phyloP scores from a whole-genome alignment of 2,329 filamentous ascomycete species.

The Trichophyton benhamiae region DNA sequence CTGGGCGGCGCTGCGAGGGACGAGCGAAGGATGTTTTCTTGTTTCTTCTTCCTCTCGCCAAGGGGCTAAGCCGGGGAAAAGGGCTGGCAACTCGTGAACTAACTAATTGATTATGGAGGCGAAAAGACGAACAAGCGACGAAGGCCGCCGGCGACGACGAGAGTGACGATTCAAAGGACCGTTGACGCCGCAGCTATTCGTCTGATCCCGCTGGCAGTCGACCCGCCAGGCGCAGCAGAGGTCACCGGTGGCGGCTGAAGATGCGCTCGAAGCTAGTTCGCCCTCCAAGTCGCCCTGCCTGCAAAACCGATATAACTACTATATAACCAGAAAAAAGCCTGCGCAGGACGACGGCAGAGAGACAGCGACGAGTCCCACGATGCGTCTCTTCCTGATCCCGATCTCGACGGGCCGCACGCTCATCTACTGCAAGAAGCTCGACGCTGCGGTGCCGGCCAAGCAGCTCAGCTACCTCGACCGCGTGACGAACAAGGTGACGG shows the following conservation, averaged over 20 bases:
- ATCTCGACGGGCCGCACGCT: conserved; percentile 83
- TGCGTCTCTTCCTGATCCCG: conserved; percentile 90
- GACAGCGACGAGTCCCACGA: conserved; percentile 26
- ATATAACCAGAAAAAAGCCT: no score
- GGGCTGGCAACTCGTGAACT: no score
- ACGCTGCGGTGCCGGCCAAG: conserved; percentile 42
- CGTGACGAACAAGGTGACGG: conserved; percentile 56
- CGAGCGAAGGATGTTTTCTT: no score
- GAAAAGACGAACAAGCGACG: no score
- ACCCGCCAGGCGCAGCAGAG: background rate
- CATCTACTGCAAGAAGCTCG: conserved; percentile 75
- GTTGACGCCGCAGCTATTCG: no score
- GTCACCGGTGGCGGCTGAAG: background rate
- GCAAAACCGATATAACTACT: no score
- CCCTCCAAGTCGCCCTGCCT: no score
- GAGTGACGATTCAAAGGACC: no score
- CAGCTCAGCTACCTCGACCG: conserved; percentile 54
- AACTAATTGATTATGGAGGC: no score
- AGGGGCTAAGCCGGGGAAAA: background rate
- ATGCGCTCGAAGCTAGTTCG: background rate
- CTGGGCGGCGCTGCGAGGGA: no score
- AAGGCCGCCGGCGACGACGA: no score
- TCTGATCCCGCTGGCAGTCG: no score
- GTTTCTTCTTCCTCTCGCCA: background rate
- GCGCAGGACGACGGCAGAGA: background rate